phyloP scores from a whole-genome alignment of 108 stramenopile species.

The Discostella pseudostelligera region DNA sequence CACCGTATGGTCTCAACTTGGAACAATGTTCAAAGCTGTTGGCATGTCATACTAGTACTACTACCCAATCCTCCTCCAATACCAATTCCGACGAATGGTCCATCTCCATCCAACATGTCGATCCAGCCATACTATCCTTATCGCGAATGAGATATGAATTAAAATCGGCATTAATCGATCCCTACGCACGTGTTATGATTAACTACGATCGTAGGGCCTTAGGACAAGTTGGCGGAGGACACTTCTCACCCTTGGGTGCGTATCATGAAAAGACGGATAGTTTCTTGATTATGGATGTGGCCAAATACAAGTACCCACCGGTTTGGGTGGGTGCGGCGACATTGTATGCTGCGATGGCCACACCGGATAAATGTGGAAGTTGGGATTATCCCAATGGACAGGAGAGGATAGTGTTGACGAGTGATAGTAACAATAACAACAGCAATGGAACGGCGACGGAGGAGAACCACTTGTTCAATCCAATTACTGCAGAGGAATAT shows the following conservation, averaged over 20 bases:
- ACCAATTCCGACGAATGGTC: conserved; percentile 19
- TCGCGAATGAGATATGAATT: conserved; percentile 55
- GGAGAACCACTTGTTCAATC: conserved; percentile 7
- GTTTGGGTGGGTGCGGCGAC: conserved; percentile 84
- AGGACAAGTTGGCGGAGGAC: conserved; percentile 91
- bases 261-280: conserved; percentile 70
- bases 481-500: conserved; percentile 24
- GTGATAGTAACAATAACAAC: no score
- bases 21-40: conserved; percentile 53
- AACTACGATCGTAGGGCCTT: conserved; percentile 66
- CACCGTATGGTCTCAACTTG: conserved; percentile 62
- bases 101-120: conserved; percentile 44
- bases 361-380: conserved; percentile 61
- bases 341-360: conserved; percentile 69
- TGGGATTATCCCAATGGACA: conserved; percentile 49
- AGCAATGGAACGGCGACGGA: conserved; percentile 1
- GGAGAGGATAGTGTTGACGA: conserved; percentile 9
- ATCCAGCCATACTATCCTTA: conserved; percentile 26
- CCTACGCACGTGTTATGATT: conserved; percentile 61
- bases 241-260: conserved; percentile 90
- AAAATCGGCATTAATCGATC: conserved; percentile 52
- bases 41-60: conserved; percentile 65
- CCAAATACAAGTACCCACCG: conserved; percentile 97
- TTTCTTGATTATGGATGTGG: conserved; percentile 95
- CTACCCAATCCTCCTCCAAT: conserved; percentile 1